Evolutionary conservation across 2,329 filamentous ascomycete species (phyloP), one percentile per base, ranked within the genome.

Genomic region (Aspergillus cejpii): DNA sequence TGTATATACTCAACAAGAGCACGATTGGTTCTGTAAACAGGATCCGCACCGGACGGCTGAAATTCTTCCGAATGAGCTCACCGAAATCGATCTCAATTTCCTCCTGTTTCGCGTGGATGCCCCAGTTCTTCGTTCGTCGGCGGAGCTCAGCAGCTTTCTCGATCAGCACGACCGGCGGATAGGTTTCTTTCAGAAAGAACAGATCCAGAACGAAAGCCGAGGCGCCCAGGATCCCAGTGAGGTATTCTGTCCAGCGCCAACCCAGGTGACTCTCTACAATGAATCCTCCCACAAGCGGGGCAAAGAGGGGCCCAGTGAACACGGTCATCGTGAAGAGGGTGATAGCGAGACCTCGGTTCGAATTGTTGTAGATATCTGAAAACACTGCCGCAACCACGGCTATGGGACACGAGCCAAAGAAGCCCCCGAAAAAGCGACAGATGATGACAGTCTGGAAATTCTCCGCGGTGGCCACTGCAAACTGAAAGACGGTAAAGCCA

Each of bases 361-460:
- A 62, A 47, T 76, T 74, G 56, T 75, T 64, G 51, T 75, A 77
- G 66, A 79, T 78, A 51, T 79, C 76, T 2, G 74, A 73, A 50
- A 78, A 80, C 3, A 79, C 71, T 2, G 75, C 75, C 2, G 74
- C 74, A 3, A 77, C 74, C 21, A 73, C 70, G 10, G 74, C 72
- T 17, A 77, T 52, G 0, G 74, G 74, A 56, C 73, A 75, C 12
- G 74, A 73, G 23, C 73, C 74, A 53, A 76, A 77, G 52, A 77
- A 72, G 2, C 74, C 74, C 21, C 65, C 64, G 50, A 72, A 77
- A 53, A 77, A 77, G 10, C 74, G 65, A 23, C 61, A 65, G 26
- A 64, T 58, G 53, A 70, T 63, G 4, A 72, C 44, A 0, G 62
- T 64, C 24, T 67, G 62, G 5, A 69, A 55, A 37, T 62, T 65